Evolutionary conservation across 371 early-diverging fungal genomes (phyloP).

Genomic region (Thermomucor indicae-seudaticae): DNA sequence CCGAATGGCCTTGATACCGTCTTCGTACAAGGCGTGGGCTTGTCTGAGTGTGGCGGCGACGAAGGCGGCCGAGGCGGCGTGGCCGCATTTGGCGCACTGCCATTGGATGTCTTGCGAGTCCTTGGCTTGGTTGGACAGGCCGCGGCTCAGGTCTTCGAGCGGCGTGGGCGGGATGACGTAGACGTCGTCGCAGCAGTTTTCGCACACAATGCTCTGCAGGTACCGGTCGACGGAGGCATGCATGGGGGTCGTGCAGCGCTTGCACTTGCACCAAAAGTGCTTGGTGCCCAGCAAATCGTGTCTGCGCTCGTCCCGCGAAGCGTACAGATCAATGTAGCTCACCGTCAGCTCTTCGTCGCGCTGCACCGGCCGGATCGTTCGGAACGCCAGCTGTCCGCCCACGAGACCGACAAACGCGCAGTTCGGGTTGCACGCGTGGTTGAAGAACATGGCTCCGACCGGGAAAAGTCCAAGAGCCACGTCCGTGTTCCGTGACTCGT

Average conservation of each 20-base stretch:
- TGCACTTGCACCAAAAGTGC: conserved; percentile 75
- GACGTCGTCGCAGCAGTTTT: conserved; percentile 56
- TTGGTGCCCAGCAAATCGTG: conserved; percentile 54
- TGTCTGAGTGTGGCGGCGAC: conserved; percentile 36
- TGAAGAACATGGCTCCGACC: conserved; percentile 55
- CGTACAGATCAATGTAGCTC: conserved; percentile 64
- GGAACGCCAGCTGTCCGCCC: conserved; percentile 50
- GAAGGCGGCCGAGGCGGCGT: conserved; percentile 26
- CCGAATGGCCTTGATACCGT: conserved; percentile 27
- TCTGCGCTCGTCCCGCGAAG: conserved; percentile 65
- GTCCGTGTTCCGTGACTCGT: conserved; percentile 48
- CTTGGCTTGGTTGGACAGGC: conserved; percentile 1
- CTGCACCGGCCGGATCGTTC: conserved; percentile 53
- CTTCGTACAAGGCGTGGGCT: conserved; percentile 24
- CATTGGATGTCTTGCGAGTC: conserved; percentile 34
- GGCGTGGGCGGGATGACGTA: conserved; percentile 53
- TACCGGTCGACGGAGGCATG: conserved; percentile 63
- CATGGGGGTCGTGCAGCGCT: conserved; percentile 56
- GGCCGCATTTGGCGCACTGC: conserved; percentile 46
- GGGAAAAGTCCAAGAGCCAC: conserved; percentile 65
- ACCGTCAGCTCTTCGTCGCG: conserved; percentile 59
- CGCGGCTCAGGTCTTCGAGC: conserved; percentile 22
- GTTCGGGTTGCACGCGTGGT: conserved; percentile 70
- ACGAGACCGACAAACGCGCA: conserved; percentile 51
- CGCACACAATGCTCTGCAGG: conserved; percentile 64